Evolutionary conservation across 2,329 filamentous ascomycete species (phyloP).

Genomic region (Nigrograna mackinnonii): DNA sequence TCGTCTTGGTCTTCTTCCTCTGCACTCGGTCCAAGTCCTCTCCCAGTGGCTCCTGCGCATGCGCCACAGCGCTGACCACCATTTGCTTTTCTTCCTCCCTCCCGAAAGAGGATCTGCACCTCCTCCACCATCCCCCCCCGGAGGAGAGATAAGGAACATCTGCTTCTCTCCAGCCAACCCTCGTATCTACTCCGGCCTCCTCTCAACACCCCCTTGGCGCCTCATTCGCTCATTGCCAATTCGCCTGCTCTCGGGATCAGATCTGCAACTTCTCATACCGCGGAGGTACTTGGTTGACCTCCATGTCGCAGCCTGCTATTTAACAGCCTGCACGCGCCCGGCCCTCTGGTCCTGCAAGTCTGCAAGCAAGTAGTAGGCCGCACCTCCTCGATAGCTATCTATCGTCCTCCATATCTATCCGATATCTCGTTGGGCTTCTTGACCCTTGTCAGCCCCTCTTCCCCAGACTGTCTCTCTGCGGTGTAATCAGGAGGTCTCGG

Average conservation of each 20-base stretch:
- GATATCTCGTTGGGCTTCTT: slow-evolving; percentile 4
- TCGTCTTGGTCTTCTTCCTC: no score
- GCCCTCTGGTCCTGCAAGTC: not conserved
- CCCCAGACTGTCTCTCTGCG: slow-evolving; percentile 12
- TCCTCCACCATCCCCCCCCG: not conserved
- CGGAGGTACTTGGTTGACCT: slow-evolving; percentile 32
- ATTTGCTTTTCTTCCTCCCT: slow-evolving; percentile 20
- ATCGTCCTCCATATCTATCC: no score
- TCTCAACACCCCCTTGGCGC: slow-evolving; percentile 24
- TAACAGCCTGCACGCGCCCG: no score
- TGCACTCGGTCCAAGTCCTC: slow-evolving; percentile 1
- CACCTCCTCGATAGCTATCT: no score
- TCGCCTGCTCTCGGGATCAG: slow-evolving; percentile 20
- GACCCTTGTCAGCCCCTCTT: slow-evolving; percentile 1
- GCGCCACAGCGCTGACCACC: slow-evolving; percentile 19
- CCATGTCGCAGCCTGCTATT: no score
- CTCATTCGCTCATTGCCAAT: slow-evolving; percentile 18
- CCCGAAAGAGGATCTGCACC: slow-evolving; percentile 4
- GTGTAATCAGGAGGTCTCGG: no score
- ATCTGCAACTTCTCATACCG: slow-evolving; percentile 33
- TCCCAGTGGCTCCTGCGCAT: slow-evolving; percentile 16
- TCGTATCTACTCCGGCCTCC: slow-evolving; percentile 14
- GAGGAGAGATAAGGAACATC: slow-evolving; percentile 2
- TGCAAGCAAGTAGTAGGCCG: no score
- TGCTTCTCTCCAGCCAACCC: slow-evolving; percentile 7